Percentiles rank a stretch among this genome's conserved stretches.
These are phyloP conservation scores for Cryptococcus amylolentus DNA, from an alignment of 1,284 basidiomycete genomes.

Conservation along the genomic window DNA sequence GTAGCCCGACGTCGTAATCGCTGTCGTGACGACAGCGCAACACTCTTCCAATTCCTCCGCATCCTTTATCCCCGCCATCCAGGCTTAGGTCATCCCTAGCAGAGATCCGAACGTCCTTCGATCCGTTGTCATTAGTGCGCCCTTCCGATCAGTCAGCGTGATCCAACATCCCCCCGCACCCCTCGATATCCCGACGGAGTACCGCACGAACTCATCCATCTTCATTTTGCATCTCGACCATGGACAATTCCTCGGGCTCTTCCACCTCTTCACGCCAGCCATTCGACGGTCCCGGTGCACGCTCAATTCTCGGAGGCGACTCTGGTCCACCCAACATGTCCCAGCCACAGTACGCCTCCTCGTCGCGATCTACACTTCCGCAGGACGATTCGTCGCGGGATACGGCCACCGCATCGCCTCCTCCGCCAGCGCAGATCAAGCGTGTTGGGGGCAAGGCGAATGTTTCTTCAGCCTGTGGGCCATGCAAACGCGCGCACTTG, in stretches of 20 bases:
- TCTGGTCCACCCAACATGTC: background rate
- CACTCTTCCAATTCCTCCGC: background rate
- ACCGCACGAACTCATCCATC: background rate
- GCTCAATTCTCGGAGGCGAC: constrained; percentile 8
- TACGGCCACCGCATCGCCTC: constrained; percentile 6
- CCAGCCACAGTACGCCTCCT: background rate
- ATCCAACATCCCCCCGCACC: background rate
- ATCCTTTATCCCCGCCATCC: background rate
- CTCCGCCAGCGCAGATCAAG: constrained; percentile 11
- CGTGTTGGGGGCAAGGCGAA: constrained; percentile 22
- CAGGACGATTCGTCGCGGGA: background rate
- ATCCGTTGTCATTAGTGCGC: background rate
- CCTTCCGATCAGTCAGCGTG: background rate
- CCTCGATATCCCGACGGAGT: background rate
- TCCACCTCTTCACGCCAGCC: constrained; percentile 4
- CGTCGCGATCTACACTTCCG: background rate
- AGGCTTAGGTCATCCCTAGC: background rate
- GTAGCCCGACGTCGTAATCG: no score
- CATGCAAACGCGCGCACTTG: constrained; percentile 45
- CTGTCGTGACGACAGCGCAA: no score
- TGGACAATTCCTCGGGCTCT: background rate
- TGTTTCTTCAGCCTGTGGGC: constrained; percentile 38
- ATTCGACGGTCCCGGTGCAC: constrained; percentile 13
- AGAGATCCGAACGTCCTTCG: no score
- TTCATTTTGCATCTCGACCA: background rate